Base-by-base conservation (phyloP, 2,329 filamentous ascomycete species). In the Talaromyces albobiverticillius region DNA sequence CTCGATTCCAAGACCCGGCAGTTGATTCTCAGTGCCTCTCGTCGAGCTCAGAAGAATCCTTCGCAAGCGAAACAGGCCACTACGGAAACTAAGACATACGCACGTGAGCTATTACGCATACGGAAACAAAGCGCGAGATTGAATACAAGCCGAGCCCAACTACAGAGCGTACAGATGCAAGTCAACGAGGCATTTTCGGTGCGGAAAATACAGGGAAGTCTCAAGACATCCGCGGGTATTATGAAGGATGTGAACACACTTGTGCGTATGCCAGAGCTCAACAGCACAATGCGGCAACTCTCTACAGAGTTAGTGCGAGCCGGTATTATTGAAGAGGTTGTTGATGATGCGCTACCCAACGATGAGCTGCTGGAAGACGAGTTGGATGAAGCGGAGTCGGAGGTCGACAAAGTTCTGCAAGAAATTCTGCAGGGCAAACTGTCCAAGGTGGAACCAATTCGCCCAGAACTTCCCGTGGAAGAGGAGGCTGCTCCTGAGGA, bases 261-360 rank as follows among this genome's bases (percentile, higher is more conserved):
- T 23, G 85, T 96, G 47, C 81, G 87, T 25, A 74, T 99, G 62
- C 94, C 94, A 10, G 89, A 96, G 75, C 78, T 97, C 58, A 90
- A 87, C 18, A 85, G 83, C 13, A 96, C 92, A 8, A 97, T 97
- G 93, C 81, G 85, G 59, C 90, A 95, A 71, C 77, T 97, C 47
- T 88, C 86, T 64, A 81, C 87, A 55, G 94, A 97, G 79, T 75
- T 97, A 61, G 88, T 96, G 71, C 95, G 91, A 76, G 93, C 94
- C 2, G 94, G 93, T 14, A 93, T 99, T 61, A 95, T 97, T 57
- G 93, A 97, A 78, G 94, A 99, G 77, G 96, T 97, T 89, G 85
- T 95, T 4, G 89, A 87, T 46, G 93, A 97, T 69, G 85, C 81
- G 41, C 76, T 97, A 60, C 90, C 91, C n/a, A 78, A 82, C 57